phyloP scores from a whole-genome alignment of 2,329 filamentous ascomycete genomes.

The Cladophialophora carrionii region DNA sequence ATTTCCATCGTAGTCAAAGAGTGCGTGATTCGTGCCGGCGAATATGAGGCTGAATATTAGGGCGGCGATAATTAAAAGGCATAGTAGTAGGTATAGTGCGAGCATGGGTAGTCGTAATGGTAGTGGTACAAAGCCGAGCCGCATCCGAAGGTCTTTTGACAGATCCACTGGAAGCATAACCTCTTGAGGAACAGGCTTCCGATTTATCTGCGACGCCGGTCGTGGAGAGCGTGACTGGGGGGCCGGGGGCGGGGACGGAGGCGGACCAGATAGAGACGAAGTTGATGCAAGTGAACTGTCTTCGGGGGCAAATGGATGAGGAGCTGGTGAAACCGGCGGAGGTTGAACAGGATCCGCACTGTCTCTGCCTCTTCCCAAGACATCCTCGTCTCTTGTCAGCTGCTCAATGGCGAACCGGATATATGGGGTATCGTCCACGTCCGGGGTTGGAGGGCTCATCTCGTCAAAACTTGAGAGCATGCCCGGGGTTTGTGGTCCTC shows the following conservation, averaged over 20 bases:
- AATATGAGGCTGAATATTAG: slow-evolving; percentile 74
- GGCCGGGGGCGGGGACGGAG: slow-evolving; percentile 23
- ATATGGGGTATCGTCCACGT: slow-evolving; percentile 81
- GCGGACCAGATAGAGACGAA: slow-evolving; percentile 27
- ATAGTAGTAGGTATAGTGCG: slow-evolving; percentile 61
- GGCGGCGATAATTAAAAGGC: slow-evolving; percentile 70
- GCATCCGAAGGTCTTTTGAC: slow-evolving; percentile 49
- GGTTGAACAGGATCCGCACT: slow-evolving; percentile 44
- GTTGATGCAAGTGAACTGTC: slow-evolving; percentile 14
- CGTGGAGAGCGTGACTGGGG: slow-evolving; percentile 22
- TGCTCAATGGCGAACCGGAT: slow-evolving; percentile 89
- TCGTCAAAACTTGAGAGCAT: slow-evolving; percentile 41
- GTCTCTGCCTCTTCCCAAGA: slow-evolving; percentile 58
- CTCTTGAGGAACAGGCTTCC: slow-evolving; percentile 36
- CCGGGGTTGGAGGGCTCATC: slow-evolving; percentile 65
- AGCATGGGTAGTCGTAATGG: slow-evolving; percentile 71
- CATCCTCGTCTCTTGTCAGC: slow-evolving; percentile 73
- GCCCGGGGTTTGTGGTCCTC: slow-evolving; percentile 39
- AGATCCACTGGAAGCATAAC: slow-evolving; percentile 48
- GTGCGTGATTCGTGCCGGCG: slow-evolving; percentile 64
- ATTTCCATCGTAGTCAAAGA: slow-evolving; percentile 70
- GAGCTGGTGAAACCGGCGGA: slow-evolving; percentile 1
- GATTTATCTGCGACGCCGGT: slow-evolving; percentile 22
- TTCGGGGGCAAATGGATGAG: slow-evolving; percentile 10
- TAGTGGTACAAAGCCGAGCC: slow-evolving; percentile 70